Base-by-base conservation (phyloP, 129 eudicot species). In the Flaveria sonorensis region DNA sequence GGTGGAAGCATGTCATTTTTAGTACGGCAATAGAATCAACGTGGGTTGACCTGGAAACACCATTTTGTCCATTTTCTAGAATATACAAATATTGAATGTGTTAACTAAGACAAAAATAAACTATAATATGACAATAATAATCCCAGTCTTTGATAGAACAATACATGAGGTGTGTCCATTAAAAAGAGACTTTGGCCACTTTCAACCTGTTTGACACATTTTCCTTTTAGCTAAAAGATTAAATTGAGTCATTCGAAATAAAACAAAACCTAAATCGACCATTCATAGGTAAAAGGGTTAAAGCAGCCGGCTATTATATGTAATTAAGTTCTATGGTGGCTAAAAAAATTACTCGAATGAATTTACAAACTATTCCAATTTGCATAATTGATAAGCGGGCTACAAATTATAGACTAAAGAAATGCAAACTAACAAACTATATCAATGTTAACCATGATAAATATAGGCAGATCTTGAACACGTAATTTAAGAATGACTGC, bases 351-450 rank as follows among this genome's bases (percentile, higher is more conserved):
- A 50, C 36, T 8, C n/a, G 3, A 53, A 21, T 77, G n/a, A 43
- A 66, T 52, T 30, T 24, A 23, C 36, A 56, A 68, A 53, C 30
- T 16, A 69, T 28, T 16, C 63, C 24, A 57, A 70, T 6, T 59
- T 57, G 82, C 39, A 52, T 16, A 71, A 52, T 71, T 16, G 53
- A 42, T 26, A 52, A 71, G 50, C 52, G 39, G n/a, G 46, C 43
- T 46, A 78, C 70, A 32, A 70, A 47, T 47, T 32, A 46, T 48
- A 18, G 36, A 18, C 36, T 19, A 78, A 7, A n/a, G 24, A 78
- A 48, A 65, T 42, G 53, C 32, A 47, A 13, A 55, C 71, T 14
- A 73, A 72, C 5, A 2, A 9, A 64, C 20, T 80, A 6, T 32
- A 62, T 69, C 60, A 57, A 43, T 47, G 5, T 60, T 30, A 46